Base-by-base conservation (phyloP, 2,329 filamentous ascomycete genomes). In the Colletotrichum plurivorum region DNA sequence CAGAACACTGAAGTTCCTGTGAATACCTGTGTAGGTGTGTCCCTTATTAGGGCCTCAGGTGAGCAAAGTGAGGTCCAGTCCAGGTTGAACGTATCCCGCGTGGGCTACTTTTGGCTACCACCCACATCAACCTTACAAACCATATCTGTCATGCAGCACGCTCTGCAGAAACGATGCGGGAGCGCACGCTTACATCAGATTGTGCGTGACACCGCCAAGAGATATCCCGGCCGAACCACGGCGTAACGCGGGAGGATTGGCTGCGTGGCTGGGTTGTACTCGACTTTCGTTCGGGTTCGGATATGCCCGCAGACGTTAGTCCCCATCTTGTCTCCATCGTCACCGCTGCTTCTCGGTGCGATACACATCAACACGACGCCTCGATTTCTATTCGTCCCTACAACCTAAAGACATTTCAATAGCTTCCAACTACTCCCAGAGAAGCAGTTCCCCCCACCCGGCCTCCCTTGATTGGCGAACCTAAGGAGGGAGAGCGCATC, bases 151-250 rank as follows among this genome's bases (percentile, higher is more conserved):
- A 61, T 60, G 49, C 66, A 58, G n/a, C 36, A 10, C 18, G 39
- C 31, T 61, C 31, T 66, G 49, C 43, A 66, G 45, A 54, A 25
- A 45, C 12, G 22, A 25, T 56, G 67, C 51, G 52, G 49, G 45
- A 60, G 41, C 48, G 51, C 51, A 55, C 31, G 67, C 62, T 69
- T 69, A 67, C 62, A 51, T 69, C 67, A 69, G 67, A 69, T 49
- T 18, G 25, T 31, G 56, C 66, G 54, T 52, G 12, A 60, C 62
- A 8, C 41, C 16, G 39, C 25, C 22, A 43, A 31, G 15, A 20
- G 41, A 20, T 27, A 52, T 20, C 62, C 62, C 25, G 41, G 43
- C 52, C 25, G 16, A 48, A 61, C 45, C 36, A 31, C 55, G 56
- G 49, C 25, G 49, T 36, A 22, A 58, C 20, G 55, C 25, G 18